Evolutionary conservation across 2,329 filamentous ascomycete genomes (phyloP).

Genomic region (Penicillium expansum): DNA sequence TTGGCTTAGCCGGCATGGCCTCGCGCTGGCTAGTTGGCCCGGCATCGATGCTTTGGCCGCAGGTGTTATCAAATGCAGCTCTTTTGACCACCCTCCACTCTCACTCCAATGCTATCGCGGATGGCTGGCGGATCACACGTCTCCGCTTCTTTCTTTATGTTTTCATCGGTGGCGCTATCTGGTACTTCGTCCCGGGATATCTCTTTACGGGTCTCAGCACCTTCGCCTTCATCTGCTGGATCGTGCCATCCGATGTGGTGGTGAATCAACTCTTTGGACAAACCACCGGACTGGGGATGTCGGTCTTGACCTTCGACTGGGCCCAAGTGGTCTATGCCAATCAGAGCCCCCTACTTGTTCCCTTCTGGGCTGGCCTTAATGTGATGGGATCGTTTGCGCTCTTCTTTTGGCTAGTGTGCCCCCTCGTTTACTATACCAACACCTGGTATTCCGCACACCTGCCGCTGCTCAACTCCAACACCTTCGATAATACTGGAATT

Average conservation of each 20-base stretch:
- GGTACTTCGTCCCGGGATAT: slow-evolving; percentile 56
- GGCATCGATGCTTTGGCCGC: slow-evolving; percentile 65
- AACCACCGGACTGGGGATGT: slow-evolving; percentile 62
- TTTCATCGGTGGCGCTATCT: slow-evolving; percentile 31
- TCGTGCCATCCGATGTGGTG: slow-evolving; percentile 63
- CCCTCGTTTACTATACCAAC: slow-evolving; percentile 52
- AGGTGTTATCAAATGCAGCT: slow-evolving; percentile 51
- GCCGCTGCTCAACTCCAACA: slow-evolving; percentile 59
- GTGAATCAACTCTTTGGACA: slow-evolving; percentile 73
- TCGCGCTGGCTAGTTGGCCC: slow-evolving; percentile 59
- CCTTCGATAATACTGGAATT: slow-evolving; percentile 63
- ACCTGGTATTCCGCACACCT: slow-evolving; percentile 58
- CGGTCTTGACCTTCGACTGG: slow-evolving; percentile 75
- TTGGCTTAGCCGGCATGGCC: slow-evolving; percentile 60
- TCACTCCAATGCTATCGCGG: slow-evolving; percentile 31
- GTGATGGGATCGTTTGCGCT: slow-evolving; percentile 46
- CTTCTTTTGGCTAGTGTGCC: slow-evolving; percentile 46
- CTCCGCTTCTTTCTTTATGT: slow-evolving; percentile 39
- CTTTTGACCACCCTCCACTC: slow-evolving; percentile 45
- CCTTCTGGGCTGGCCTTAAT: slow-evolving; percentile 49
- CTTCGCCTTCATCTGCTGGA: slow-evolving; percentile 70
- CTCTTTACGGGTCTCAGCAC: slow-evolving; percentile 67
- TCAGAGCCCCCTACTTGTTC: slow-evolving; percentile 65
- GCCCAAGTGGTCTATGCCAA: slow-evolving; percentile 68
- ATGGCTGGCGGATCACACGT: slow-evolving; percentile 45